Conservation (phyloP, 2,329 filamentous ascomycete genomes). For the Verticillium alfalfae region DNA sequence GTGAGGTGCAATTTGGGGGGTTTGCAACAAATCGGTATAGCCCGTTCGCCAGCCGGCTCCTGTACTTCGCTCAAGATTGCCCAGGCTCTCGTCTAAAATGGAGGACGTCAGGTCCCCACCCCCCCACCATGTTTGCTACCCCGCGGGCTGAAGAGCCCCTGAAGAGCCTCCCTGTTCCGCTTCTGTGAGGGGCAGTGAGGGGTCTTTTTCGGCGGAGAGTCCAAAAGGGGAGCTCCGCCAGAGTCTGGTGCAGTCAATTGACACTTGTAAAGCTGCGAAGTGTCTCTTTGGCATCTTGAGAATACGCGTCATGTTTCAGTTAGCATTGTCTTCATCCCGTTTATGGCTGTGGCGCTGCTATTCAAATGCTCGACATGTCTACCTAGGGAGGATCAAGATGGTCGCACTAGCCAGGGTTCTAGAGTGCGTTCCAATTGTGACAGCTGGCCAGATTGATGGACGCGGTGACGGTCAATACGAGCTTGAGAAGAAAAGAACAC, state of each 20-base stretch:
- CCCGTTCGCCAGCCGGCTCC: too few species aligned
- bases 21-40: too few species aligned
- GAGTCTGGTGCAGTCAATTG: not conserved
- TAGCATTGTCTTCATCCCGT: not conserved
- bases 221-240: not conserved
- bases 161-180: not conserved
- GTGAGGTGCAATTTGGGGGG: too few species aligned
- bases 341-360: not conserved
- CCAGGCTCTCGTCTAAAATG: not conserved
- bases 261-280: not conserved
- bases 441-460: not conserved
- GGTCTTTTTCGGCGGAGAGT: not conserved
- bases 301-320: not conserved
- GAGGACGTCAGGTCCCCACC: not conserved
- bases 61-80: too few species aligned
- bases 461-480: not conserved
- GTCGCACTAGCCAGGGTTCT: not conserved
- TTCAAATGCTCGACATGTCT: too few species aligned
- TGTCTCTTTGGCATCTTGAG: not conserved
- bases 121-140: not conserved
- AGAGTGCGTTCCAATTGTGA: not conserved
- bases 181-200: not conserved
- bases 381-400: not conserved
- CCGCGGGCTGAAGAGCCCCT: not conserved
- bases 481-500: not conserved